phyloP scores from a whole-genome alignment of 2,329 filamentous ascomycete species.

The Pseudocercospora ulei region DNA sequence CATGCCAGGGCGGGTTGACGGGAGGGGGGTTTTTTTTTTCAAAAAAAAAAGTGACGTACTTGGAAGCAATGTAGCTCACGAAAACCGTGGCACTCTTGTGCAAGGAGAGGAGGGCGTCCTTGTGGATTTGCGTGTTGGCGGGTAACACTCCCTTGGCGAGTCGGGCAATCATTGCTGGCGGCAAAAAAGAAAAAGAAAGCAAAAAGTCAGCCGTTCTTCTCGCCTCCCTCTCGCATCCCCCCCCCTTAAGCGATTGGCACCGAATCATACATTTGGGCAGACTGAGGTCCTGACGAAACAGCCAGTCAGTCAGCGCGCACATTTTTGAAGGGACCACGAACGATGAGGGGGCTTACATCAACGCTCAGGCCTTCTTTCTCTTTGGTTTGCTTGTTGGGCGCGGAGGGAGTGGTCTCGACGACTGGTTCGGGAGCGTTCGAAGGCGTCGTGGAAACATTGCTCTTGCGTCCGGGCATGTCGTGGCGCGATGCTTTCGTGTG shows the following conservation, averaged over 20 bases:
- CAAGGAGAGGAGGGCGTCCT: conserved; percentile 68
- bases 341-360: conserved; percentile 34
- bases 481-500: neutral
- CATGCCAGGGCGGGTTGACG: neutral
- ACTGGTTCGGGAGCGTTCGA: conserved; percentile 36
- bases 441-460: conserved; percentile 38
- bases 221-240: no score
- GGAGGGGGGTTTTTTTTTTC: neutral
- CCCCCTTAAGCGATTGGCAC: conserved; percentile 1
- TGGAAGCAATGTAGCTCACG: conserved; percentile 65
- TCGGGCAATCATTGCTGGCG: conserved; percentile 10
- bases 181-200: conserved; percentile 8
- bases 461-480: conserved; percentile 43
- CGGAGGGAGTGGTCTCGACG: conserved; percentile 26
- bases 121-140: conserved; percentile 73
- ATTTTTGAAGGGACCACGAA: neutral
- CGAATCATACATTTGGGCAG: conserved; percentile 50
- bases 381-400: conserved; percentile 20
- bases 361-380: conserved; percentile 39
- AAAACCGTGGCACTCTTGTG: conserved; percentile 76
- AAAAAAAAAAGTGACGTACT: conserved; percentile 46
- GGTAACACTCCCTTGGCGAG: conserved; percentile 14
- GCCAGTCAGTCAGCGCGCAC: neutral
- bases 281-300: conserved; percentile 19
- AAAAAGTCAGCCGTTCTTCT: conserved; percentile 1